These are phyloP conservation scores for Geranium incanum DNA, from an alignment of 441 rosid genomes.

Conservation along the genomic window DNA sequence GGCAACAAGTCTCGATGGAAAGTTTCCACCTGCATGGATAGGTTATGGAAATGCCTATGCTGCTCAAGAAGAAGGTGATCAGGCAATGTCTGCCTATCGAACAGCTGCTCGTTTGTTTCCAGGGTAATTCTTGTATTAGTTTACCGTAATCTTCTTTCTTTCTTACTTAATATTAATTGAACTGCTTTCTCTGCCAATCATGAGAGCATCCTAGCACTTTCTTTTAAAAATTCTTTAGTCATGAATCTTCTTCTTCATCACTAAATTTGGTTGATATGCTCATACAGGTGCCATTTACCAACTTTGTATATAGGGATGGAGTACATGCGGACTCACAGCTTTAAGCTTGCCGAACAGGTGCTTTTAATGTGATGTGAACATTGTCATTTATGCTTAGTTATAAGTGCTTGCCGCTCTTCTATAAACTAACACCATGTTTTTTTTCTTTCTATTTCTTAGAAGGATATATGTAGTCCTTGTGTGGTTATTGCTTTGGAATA, in stretches of 20 bases:
- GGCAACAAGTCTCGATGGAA: conserved; percentile 74
- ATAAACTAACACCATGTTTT: no score
- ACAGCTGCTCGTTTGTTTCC: conserved; percentile 92
- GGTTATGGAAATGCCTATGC: conserved; percentile 89
- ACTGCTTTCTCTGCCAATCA: background rate
- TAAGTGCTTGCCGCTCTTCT: no score
- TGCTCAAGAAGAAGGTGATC: conserved; percentile 90
- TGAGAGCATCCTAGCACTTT: background rate
- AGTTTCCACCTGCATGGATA: conserved; percentile 85
- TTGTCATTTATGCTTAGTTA: background rate
- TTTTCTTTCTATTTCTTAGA: no score
- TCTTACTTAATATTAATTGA: background rate
- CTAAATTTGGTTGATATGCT: conserved; percentile 75
- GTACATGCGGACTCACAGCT: conserved; percentile 94
- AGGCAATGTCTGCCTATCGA: conserved; percentile 92
- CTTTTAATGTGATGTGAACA: conserved; percentile 13
- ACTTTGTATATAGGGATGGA: conserved; percentile 97
- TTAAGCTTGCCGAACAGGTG: conserved; percentile 96
- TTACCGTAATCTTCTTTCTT: background rate
- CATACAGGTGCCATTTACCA: conserved; percentile 95
- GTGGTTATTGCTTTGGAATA: no score
- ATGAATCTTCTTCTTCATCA: conserved; percentile 36
- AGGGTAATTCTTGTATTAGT: conserved; percentile 44
- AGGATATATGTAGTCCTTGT: no score
- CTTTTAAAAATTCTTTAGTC: background rate